Percentiles rank a stretch among this genome's conserved stretches.
Conservation (phyloP, 768 basidiomycete species). For the Astraeus odoratus region DNA sequence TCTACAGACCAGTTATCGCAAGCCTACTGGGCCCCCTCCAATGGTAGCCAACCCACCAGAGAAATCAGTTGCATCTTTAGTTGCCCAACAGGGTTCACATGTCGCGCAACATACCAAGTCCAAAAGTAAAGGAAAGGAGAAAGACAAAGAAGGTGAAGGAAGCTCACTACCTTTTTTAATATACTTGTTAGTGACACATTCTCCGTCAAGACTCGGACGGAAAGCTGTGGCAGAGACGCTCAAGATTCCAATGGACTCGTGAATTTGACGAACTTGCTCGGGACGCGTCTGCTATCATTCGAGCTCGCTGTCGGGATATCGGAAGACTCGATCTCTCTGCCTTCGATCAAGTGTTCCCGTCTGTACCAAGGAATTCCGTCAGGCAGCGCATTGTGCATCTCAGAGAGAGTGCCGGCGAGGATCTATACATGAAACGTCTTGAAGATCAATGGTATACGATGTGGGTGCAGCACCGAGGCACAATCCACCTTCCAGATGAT, state of each 20-base stretch:
- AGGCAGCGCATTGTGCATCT: constrained; percentile 61
- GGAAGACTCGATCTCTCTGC: constrained; percentile 64
- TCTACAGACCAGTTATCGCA: constrained; percentile 1
- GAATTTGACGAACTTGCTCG: constrained; percentile 87
- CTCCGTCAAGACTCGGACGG: constrained; percentile 2
- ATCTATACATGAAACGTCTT: constrained; percentile 69
- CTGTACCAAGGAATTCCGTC: constrained; percentile 64
- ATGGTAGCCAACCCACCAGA: constrained; percentile 40
- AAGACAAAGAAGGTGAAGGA: constrained; percentile 28
- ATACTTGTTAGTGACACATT: background rate
- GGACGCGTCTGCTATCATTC: constrained; percentile 78
- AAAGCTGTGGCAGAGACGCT: constrained; percentile 35
- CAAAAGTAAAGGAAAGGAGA: constrained; percentile 28
- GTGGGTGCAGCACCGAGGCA: constrained; percentile 68
- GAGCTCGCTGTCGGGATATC: constrained; percentile 61
- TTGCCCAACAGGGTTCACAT: constrained; percentile 45
- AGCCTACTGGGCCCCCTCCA: constrained; percentile 27
- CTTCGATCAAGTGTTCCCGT: constrained; percentile 73
- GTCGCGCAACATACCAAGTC: constrained; percentile 25
- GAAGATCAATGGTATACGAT: constrained; percentile 78
- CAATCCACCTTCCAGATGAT: constrained; percentile 61
- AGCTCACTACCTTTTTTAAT: background rate
- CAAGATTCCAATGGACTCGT: constrained; percentile 75
- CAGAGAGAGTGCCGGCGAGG: constrained; percentile 55
- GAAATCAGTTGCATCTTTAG: constrained; percentile 44